Conservation (phyloP, 495 filamentous ascomycete species). For the Elaphomyces granulatus region DNA sequence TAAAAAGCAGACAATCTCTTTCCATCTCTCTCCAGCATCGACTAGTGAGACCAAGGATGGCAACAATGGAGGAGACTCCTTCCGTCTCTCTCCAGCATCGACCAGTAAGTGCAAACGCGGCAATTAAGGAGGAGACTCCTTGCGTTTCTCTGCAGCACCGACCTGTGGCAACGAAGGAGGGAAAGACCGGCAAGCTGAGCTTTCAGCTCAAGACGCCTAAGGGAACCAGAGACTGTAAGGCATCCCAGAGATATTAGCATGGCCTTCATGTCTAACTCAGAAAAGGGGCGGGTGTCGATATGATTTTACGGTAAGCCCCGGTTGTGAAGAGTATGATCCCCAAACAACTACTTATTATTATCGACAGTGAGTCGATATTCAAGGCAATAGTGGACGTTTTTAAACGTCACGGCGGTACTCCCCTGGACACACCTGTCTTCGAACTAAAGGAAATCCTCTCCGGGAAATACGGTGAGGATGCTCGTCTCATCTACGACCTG, state of each 20-base stretch:
- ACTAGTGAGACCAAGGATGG: no score
- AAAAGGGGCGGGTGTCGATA: constrained; percentile 17
- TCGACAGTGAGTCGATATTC: constrained; percentile 79
- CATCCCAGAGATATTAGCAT: no score
- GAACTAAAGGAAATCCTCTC: constrained; percentile 65
- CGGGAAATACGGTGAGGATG: constrained; percentile 88
- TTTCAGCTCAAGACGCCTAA: constrained; percentile 37
- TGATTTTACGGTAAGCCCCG: constrained; percentile 42
- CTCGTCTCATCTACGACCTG: constrained; percentile 80
- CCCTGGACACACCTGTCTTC: constrained; percentile 76
- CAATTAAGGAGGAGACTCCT: neutral
- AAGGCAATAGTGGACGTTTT: constrained; percentile 70
- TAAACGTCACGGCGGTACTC: constrained; percentile 74
- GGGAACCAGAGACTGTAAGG: constrained; percentile 36
- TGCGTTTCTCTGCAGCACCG: no score
- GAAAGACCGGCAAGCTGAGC: constrained; percentile 20
- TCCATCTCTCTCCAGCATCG: no score
- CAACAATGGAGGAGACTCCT: no score
- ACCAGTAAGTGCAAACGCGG: no score
- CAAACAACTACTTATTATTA: no score
- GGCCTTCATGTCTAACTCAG: no score
- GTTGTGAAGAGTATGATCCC: no score
- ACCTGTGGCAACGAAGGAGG: constrained; percentile 4
- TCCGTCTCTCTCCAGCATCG: no score
- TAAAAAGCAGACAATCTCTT: no score